phyloP scores from a whole-genome alignment of 306 rosid species.

The Purshia tridentata region DNA sequence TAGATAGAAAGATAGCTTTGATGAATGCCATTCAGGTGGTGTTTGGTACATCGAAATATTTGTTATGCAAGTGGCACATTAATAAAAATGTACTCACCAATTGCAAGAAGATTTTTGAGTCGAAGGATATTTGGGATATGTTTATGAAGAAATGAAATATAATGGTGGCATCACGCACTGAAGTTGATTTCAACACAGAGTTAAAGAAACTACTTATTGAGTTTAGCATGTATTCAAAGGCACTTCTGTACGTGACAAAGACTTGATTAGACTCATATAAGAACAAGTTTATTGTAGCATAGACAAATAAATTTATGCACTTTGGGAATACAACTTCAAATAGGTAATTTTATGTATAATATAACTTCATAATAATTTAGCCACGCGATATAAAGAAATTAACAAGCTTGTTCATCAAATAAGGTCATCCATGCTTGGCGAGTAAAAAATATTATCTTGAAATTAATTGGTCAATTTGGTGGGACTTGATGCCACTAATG shows the following conservation, averaged over 20 bases:
- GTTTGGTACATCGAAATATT: neutral
- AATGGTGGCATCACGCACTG: neutral
- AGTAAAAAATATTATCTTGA: no score
- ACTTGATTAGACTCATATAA: neutral
- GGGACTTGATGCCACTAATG: no score
- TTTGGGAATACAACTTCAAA: neutral
- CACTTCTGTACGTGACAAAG: neutral
- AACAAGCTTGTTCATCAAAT: no score
- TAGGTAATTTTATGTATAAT: no score
- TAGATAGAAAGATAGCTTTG: neutral
- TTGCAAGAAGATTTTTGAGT: neutral
- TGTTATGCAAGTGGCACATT: neutral
- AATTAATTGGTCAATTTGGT: no score
- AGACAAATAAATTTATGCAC: neutral
- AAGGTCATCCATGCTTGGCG: no score
- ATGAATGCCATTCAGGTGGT: neutral
- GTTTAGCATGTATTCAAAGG: neutral
- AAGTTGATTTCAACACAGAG: neutral
- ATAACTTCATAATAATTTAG: no score
- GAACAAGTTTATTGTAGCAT: neutral
- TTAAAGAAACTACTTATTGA: neutral
- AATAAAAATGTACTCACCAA: neutral
- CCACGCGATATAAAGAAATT: no score
- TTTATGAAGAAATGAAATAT: neutral
- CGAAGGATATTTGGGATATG: neutral